Evolutionary conservation across 2,329 filamentous ascomycete species (phyloP), one percentile per base, ranked within the genome.

Genomic region (Aspergillus neoniger): DNA sequence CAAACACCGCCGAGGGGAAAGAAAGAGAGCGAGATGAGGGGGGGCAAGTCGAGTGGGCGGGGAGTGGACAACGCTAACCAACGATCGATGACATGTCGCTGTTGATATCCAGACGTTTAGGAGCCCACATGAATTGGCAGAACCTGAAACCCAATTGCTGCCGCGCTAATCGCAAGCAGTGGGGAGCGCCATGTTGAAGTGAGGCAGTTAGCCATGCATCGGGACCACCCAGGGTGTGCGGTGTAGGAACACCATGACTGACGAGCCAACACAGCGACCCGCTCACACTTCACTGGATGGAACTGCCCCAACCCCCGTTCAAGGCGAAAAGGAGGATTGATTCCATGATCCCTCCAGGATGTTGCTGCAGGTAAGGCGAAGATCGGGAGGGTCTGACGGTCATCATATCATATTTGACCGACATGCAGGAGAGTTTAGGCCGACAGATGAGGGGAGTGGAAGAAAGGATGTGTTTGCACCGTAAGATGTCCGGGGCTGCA

Each of bases 51-150:
- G 39, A 53, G 54, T 51, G 58, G 48, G 63, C 69, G 67, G 67
- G 64, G 64, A 58, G 64, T 55, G 50, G 57, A 59, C 58, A 63
- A 56, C 65, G 54, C 64, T 63, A 65, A 64, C 51, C 57, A 49
- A 38, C 57, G 62, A 63, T 62, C 61, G 65, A 65, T 69, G 68
- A 69, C 66, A 68, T 69, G 68, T 68, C 64, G 57, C 62, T 56
- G 53, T 55, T 55, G 59, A 58, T 63, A 61, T 62, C 67, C 67
- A 65, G 60, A 68, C 63, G 58, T 62, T 63, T 53, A 36, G 55
- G 56, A 48, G 61, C 60, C 60, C 61, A 63, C 64, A 68, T 66
- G 55, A 58, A 57, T 63, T 63, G 63, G 63, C 57, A 66, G 54
- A 41, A 32, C 52, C 59, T 55, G 41, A 39, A 63, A 58, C 58